Conservation (phyloP, 768 basidiomycete genomes). For the Saitozyma podzolica region DNA sequence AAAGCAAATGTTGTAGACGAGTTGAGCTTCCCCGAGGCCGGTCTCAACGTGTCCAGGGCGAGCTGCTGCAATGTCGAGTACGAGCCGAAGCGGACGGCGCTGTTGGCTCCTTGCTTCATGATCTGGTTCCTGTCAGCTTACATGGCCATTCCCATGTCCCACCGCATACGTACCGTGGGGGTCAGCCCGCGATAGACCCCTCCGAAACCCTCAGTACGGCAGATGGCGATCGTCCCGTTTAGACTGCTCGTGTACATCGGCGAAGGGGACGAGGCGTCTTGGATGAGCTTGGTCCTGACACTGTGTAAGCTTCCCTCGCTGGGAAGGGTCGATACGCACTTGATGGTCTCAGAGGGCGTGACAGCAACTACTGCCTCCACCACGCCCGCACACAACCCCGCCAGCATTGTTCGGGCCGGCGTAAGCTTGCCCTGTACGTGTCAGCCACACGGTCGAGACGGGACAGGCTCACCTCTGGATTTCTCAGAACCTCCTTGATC, state of each 20-base stretch:
- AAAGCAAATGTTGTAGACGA: conserved; percentile 69
- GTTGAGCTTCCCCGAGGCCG: conserved; percentile 75
- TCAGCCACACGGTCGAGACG: neutral
- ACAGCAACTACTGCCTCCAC: conserved; percentile 87
- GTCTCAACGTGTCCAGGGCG: conserved; percentile 69
- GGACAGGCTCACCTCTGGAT: conserved; percentile 63
- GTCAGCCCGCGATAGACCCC: conserved; percentile 79
- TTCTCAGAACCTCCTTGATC: conserved; percentile 77
- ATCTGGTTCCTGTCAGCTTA: conserved; percentile 58
- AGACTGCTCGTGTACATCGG: conserved; percentile 81
- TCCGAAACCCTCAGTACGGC: conserved; percentile 73
- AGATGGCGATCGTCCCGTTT: conserved; percentile 76
- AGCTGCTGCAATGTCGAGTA: conserved; percentile 87
- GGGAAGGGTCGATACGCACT: conserved; percentile 58
- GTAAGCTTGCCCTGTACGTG: conserved; percentile 77
- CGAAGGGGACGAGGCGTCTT: conserved; percentile 76
- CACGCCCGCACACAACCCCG: conserved; percentile 68
- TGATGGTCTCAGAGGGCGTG: conserved; percentile 93
- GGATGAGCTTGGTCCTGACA: conserved; percentile 85
- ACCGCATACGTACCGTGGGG: conserved; percentile 68
- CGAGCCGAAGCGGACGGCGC: conserved; percentile 86
- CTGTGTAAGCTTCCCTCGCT: neutral
- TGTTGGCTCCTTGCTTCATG: conserved; percentile 95
- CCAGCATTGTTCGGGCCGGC: conserved; percentile 62
- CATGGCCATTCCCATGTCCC: no score